A percentile compares a stretch with the other conserved stretches of the same genome.
These are phyloP conservation scores for Tetrapisispora iriomotensis DNA, from an alignment of 805 yeast species.

Conservation along the genomic window DNA sequence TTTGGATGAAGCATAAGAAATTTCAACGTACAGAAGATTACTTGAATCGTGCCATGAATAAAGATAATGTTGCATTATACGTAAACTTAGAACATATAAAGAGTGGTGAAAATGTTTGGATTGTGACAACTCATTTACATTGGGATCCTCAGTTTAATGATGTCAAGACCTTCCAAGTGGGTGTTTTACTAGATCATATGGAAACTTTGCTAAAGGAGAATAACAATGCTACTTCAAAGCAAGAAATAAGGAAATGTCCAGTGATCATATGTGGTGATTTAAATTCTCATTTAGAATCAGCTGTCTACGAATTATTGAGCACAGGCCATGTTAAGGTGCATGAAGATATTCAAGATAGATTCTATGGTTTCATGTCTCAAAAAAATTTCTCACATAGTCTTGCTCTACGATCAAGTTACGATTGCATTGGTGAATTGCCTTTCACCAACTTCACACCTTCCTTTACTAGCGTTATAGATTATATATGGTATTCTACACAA, in stretches of 20 bases:
- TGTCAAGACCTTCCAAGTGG: constrained; percentile 93
- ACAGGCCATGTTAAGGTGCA: constrained; percentile 75
- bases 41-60: constrained; percentile 90
- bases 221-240: constrained; percentile 35
- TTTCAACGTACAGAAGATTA: constrained; percentile 90
- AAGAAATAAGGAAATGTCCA: constrained; percentile 55
- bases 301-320: constrained; percentile 83
- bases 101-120: constrained; percentile 61
- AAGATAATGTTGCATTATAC: constrained; percentile 84
- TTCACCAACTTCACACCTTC: constrained; percentile 92
- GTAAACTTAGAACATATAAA: constrained; percentile 61
- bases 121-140: constrained; percentile 89
- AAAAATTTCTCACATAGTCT: constrained; percentile 79
- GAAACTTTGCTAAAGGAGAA: constrained; percentile 50
- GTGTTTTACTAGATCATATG: constrained; percentile 80
- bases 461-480: constrained; percentile 88
- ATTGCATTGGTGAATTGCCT: constrained; percentile 77
- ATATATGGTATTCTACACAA: constrained; percentile 86
- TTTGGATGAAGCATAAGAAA: constrained; percentile 71
- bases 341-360: constrained; percentile 72
- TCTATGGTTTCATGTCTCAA: constrained; percentile 83
- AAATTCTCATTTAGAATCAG: constrained; percentile 78
- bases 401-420: constrained; percentile 76
- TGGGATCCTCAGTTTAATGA: constrained; percentile 98
- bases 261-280: constrained; percentile 89